Evolutionary conservation across 1,139 yeast species (phyloP).

Genomic region (Suhomyces panamericanus): DNA sequence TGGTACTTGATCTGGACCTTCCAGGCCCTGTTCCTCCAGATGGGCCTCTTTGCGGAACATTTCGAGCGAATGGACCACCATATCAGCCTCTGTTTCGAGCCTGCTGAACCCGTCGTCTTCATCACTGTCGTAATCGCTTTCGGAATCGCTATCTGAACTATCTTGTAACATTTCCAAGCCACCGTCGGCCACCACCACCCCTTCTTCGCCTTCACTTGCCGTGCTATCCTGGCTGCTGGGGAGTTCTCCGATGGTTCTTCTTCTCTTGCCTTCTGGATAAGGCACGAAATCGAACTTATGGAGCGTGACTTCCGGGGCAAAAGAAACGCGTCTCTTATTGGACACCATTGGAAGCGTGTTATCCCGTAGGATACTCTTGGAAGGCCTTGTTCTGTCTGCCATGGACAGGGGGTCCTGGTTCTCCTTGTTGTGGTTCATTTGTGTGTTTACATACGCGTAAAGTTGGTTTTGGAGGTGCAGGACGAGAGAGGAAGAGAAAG

Average conservation of each 20-base stretch:
- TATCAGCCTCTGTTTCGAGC: slow-evolving; percentile 9
- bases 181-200: background rate
- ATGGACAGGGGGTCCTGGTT: slow-evolving; percentile 10
- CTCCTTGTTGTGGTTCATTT: slow-evolving; percentile 9
- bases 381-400: slow-evolving; percentile 16
- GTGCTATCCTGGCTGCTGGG: slow-evolving; percentile 16
- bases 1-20: background rate
- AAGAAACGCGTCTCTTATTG: slow-evolving; percentile 58
- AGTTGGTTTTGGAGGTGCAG: background rate
- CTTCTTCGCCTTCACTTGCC: slow-evolving; percentile 10
- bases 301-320: slow-evolving; percentile 74
- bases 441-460: slow-evolving; percentile 3
- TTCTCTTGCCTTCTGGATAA: slow-evolving; percentile 15
- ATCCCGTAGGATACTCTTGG: slow-evolving; percentile 32
- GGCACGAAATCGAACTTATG: slow-evolving; percentile 61
- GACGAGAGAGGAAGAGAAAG: background rate
- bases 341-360: slow-evolving; percentile 25
- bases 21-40: background rate
- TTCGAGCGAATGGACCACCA: slow-evolving; percentile 4
- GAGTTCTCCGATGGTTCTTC: slow-evolving; percentile 17
- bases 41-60: background rate
- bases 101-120: slow-evolving; percentile 6
- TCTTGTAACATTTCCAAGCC: slow-evolving; percentile 1
- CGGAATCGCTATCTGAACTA: background rate
- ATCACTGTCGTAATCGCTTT: slow-evolving; percentile 1